These are phyloP conservation scores for Bremia lactucae DNA, from an alignment of 352 stramenopile species.

Conservation along the genomic window DNA sequence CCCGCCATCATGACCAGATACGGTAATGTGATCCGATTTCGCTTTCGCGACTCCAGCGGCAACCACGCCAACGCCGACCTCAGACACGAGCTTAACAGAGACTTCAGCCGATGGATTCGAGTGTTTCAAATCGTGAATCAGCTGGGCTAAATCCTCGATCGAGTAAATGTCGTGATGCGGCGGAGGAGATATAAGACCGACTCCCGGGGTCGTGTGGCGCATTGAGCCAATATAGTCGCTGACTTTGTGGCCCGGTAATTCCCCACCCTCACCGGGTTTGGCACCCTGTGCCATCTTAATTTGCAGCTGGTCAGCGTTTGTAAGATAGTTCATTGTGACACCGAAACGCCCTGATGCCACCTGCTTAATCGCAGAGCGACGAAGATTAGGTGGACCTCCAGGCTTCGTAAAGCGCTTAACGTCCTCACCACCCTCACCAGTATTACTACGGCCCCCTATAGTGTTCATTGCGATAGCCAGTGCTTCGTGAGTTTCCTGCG, in stretches of 20 bases:
- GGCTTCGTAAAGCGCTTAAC: conserved; percentile 52
- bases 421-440: conserved; percentile 93
- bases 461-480: conserved; percentile 93
- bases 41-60: conserved; percentile 86
- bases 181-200: conserved; percentile 93
- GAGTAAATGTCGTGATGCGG: conserved; percentile 98
- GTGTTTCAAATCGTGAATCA: conserved; percentile 97
- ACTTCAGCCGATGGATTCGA: conserved; percentile 90
- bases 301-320: conserved; percentile 95
- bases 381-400: conserved; percentile 33
- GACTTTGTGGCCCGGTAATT: conserved; percentile 94
- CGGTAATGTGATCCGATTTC: conserved; percentile 92
- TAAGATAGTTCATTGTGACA: conserved; percentile 95
- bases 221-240: conserved; percentile 93
- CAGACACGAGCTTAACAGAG: conserved; percentile 93
- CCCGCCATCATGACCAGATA: conserved; percentile 92
- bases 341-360: conserved; percentile 93
- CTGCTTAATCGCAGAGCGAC: conserved; percentile 91
- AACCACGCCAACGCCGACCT: conserved; percentile 93
- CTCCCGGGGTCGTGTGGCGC: conserved; percentile 92
- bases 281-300: conserved; percentile 98
- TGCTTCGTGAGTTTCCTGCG: conserved; percentile 91
- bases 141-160: conserved; percentile 95
- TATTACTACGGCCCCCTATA: conserved; percentile 91
- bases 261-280: conserved; percentile 93